Conservation (phyloP, 2,329 filamentous ascomycete genomes). For the Ophiocordyceps unilateralis region DNA sequence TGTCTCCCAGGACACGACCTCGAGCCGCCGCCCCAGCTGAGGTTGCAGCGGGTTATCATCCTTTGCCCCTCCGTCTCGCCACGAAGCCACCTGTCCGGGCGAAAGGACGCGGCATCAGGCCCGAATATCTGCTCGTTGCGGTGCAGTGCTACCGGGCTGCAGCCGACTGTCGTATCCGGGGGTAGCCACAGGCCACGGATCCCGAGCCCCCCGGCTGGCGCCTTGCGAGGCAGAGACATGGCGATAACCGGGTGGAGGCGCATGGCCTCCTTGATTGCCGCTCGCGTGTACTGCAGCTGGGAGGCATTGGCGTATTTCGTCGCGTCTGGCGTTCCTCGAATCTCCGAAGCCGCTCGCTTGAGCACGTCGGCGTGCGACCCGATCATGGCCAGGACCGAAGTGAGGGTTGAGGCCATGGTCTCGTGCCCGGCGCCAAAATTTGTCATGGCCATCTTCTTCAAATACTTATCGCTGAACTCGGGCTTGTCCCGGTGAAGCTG, state of each 20-base stretch:
- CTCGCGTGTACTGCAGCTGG: slow-evolving; percentile 19
- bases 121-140: slow-evolving; percentile 32
- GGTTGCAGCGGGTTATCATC: slow-evolving; percentile 28
- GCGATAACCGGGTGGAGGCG: slow-evolving; percentile 31
- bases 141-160: slow-evolving; percentile 32
- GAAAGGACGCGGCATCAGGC: slow-evolving; percentile 21
- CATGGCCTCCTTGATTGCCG: slow-evolving; percentile 32
- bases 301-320: slow-evolving; percentile 8
- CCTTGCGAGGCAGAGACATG: slow-evolving; percentile 31
- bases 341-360: slow-evolving; percentile 14
- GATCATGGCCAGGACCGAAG: slow-evolving; percentile 29
- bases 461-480: slow-evolving; percentile 27
- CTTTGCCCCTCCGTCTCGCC: slow-evolving; percentile 11
- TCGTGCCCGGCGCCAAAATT: slow-evolving; percentile 40
- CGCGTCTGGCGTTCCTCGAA: slow-evolving; percentile 7
- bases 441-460: slow-evolving; percentile 33
- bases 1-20: slow-evolving; percentile 32
- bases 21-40: slow-evolving; percentile 34
- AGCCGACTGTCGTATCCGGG: slow-evolving; percentile 29
- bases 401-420: slow-evolving; percentile 34
- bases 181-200: slow-evolving; percentile 25
- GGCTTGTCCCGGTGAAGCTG: slow-evolving; percentile 25
- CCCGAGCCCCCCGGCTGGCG: slow-evolving; percentile 18
- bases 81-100: slow-evolving; percentile 29
- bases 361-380: slow-evolving; percentile 19